Evolutionary conservation across 2,329 filamentous ascomycete genomes (phyloP).

Genomic region (Podosphaera leucotricha): DNA sequence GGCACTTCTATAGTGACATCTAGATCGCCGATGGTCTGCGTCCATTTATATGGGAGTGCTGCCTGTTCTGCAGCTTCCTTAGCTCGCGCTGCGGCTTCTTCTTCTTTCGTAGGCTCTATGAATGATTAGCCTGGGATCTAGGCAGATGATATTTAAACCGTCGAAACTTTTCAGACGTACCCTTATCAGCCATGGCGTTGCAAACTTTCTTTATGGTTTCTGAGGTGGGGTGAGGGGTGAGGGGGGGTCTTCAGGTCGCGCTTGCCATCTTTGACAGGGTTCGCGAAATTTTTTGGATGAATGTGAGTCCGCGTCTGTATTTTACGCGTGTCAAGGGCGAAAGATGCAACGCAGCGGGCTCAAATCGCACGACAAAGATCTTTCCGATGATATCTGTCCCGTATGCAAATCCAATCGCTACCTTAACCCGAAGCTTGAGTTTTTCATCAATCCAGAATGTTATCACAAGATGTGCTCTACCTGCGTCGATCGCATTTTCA

Average conservation of each 20-base stretch:
- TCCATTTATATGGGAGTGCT: conserved; percentile 90
- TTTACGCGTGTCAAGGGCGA: too few species aligned
- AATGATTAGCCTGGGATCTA: neutral
- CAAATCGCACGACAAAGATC: conserved; percentile 7
- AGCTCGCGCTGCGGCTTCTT: conserved; percentile 35
- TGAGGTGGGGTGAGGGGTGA: neutral
- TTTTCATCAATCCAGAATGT: conserved; percentile 94
- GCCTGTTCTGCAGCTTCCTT: conserved; percentile 74
- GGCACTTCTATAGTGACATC: conserved; percentile 60
- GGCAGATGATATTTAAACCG: too few species aligned
- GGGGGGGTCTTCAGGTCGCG: neutral
- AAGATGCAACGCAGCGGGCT: conserved; percentile 7
- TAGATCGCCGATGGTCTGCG: conserved; percentile 71
- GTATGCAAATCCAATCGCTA: conserved; percentile 95
- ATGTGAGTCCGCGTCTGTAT: too few species aligned
- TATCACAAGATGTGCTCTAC: conserved; percentile 98
- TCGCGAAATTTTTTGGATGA: too few species aligned
- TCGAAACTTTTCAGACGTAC: neutral
- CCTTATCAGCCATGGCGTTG: conserved; percentile 1
- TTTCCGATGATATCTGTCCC: conserved; percentile 53
- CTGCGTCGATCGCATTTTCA: conserved; percentile 87
- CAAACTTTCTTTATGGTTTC: neutral
- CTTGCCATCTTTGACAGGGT: too few species aligned
- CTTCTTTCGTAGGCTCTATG: conserved; percentile 18
- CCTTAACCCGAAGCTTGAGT: conserved; percentile 80